Base-by-base conservation (phyloP, 306 rosid species). In the Pueraria montana region DNA sequence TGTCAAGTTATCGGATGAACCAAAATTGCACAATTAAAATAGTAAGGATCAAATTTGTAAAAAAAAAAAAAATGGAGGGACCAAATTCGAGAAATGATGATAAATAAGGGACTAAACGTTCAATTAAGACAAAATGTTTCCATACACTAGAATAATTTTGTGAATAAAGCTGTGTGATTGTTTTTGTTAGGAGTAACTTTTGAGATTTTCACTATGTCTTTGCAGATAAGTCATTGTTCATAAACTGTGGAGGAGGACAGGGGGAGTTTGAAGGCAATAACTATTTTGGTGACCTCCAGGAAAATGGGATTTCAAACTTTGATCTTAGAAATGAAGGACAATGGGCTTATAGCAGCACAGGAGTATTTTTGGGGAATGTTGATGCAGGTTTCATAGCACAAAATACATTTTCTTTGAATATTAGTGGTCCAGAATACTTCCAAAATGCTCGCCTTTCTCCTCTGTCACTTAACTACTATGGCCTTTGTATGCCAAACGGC, bases 321-420 rank as follows among this genome's bases (percentile, higher is more conserved):
- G 76, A 42, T 80, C 36, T 16, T 8, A 74, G 79, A 46, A 70
- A 70, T 83, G 79, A 17, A 0, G 91, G n/a, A 6, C 85, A 68
- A 78, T 94, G 97, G 97, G 98, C 88, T 58, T 93, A 87, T 75
- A 95, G 97, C 86, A 93, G 89, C 74, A 93, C 97, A 0, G 93
- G 97, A 66, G 70, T 84, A 66, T 93, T 18, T 74, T 1, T 75
- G 46, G 89, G 72, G 50, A 55, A 83, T 0, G 30, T 2, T 8
- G 0, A 13, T 0, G 84, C 86, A 62, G 2, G 30, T 42, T 77
- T 45, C 59, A 27, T 8, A 32, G 89, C 85, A 79, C 4, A 49
- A 50, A 91, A 87, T 55, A 10, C 43, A 68, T 87, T 30, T n/a
- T 69, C 87, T 61, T 72, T 91, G 82, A 92, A 88, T 24, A 68